These are phyloP conservation scores for Lachnellula hyalina DNA, from an alignment of 2,329 filamentous ascomycete genomes.

Conservation along the genomic window DNA sequence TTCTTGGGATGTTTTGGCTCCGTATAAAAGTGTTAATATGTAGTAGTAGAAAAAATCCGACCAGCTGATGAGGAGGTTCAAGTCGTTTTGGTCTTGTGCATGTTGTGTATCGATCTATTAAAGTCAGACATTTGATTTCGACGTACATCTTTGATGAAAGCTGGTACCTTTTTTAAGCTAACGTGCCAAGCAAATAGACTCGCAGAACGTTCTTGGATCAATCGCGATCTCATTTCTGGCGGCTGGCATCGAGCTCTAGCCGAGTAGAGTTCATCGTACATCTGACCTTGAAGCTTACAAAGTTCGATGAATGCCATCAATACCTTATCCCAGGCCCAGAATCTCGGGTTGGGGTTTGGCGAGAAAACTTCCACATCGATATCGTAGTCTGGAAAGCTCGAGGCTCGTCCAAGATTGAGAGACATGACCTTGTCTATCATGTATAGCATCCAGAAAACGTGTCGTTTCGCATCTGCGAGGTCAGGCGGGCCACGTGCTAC, in stretches of 20 bases:
- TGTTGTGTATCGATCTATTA: slow-evolving; percentile 7
- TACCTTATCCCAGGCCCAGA: slow-evolving; percentile 9
- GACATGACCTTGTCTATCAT: slow-evolving; percentile 18
- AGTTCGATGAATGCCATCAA: slow-evolving; percentile 10
- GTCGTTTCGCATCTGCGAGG: slow-evolving; percentile 12
- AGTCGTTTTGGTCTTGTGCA: slow-evolving; percentile 7
- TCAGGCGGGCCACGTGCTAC: slow-evolving; percentile 8
- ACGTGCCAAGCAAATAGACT: slow-evolving; percentile 8
- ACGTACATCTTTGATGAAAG: background rate
- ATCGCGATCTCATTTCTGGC: slow-evolving; percentile 3
- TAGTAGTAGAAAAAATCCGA: slow-evolving; percentile 17
- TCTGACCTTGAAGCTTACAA: slow-evolving; percentile 9
- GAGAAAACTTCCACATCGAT: slow-evolving; percentile 14
- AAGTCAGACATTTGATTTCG: background rate
- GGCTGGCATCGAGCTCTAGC: slow-evolving; percentile 3
- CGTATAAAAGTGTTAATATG: slow-evolving; percentile 11
- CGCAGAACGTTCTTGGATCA: slow-evolving; percentile 6
- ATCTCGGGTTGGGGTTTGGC: background rate
- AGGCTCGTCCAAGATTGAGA: slow-evolving; percentile 13
- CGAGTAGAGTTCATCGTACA: slow-evolving; percentile 16
- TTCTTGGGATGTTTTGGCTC: slow-evolving; percentile 9
- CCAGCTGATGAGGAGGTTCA: slow-evolving; percentile 10
- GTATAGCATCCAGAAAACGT: slow-evolving; percentile 16
- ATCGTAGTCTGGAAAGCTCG: slow-evolving; percentile 14
- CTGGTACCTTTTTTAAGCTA: slow-evolving; percentile 8